Conservation (phyloP, 176 grass and related monocot genomes). For the Juncus effusus region DNA sequence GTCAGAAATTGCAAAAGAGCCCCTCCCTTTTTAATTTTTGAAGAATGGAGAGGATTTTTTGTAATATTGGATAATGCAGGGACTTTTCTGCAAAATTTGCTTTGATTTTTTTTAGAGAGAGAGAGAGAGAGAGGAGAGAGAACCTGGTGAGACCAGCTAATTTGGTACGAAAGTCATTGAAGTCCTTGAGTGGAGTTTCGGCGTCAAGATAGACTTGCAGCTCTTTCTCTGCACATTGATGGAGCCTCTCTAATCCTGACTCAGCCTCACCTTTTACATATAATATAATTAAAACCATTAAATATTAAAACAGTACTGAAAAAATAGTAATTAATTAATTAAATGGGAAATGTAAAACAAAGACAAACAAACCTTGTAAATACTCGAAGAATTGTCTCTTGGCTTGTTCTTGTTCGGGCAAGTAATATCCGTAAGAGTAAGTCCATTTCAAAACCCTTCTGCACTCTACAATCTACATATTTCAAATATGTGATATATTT, state of each 20-base stretch:
- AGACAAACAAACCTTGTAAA: constrained; percentile 73
- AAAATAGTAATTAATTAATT: background rate
- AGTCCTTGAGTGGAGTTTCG: constrained; percentile 81
- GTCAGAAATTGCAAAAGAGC: too few relatives aligned
- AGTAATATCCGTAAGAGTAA: constrained; percentile 93
- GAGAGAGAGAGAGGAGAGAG: too few relatives aligned
- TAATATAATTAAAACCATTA: constrained; percentile 12
- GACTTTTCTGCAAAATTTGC: too few relatives aligned
- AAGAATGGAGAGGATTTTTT: too few relatives aligned
- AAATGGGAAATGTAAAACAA: constrained; percentile 22
- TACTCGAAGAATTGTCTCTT: constrained; percentile 98
- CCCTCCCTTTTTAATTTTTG: too few relatives aligned
- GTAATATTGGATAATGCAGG: too few relatives aligned
- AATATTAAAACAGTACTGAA: background rate
- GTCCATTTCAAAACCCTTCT: constrained; percentile 99
- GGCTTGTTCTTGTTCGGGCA: constrained; percentile 86
- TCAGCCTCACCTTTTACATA: constrained; percentile 67
- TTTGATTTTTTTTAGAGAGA: too few relatives aligned
- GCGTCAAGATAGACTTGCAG: constrained; percentile 92
- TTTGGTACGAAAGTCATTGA: constrained; percentile 98
- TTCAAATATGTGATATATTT: constrained; percentile 18
- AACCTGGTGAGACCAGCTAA: constrained; percentile 96
- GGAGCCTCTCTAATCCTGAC: constrained; percentile 92
- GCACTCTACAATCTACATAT: constrained; percentile 90
- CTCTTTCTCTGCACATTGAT: constrained; percentile 99